phyloP scores from a whole-genome alignment of 768 basidiomycete genomes.

The Leucosporidium scottii region DNA sequence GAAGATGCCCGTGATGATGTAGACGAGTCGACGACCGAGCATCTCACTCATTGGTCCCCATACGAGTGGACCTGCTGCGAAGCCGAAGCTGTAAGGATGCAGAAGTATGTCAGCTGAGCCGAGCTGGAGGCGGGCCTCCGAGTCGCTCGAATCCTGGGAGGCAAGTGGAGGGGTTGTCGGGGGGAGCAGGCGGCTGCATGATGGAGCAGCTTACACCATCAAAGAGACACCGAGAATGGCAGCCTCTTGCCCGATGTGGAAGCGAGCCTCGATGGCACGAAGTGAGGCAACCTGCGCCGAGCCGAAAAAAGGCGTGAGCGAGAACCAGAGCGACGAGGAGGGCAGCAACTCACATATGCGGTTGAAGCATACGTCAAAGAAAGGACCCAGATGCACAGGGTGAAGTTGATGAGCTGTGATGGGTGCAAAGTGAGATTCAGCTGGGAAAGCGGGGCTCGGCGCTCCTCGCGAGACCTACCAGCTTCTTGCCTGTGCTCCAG shows the following conservation, averaged over 20 bases:
- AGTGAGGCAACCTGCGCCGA: conserved; percentile 7
- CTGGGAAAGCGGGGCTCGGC: background rate
- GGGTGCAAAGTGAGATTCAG: too few species aligned
- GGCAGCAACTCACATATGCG: conserved; percentile 11
- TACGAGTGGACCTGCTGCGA: conserved; percentile 41
- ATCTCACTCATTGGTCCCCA: conserved; percentile 43
- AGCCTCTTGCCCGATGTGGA: conserved; percentile 13
- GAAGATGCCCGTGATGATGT: conserved; percentile 40
- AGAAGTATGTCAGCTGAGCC: background rate
- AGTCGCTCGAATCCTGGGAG: too few species aligned
- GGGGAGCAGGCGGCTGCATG: too few species aligned
- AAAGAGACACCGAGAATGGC: conserved; percentile 24
- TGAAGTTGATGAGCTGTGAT: conserved; percentile 3
- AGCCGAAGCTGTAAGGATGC: background rate
- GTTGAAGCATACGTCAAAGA: conserved; percentile 19
- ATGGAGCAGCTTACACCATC: conserved; percentile 26
- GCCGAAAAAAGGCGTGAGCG: background rate
- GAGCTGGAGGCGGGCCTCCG: too few species aligned
- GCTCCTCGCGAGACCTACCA: background rate
- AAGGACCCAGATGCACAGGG: conserved; percentile 23
- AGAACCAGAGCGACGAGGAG: background rate
- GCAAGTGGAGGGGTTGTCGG: too few species aligned
- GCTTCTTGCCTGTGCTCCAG: conserved; percentile 20
- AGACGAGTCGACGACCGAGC: conserved; percentile 43
- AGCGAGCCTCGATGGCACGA: conserved; percentile 5